Conservation (phyloP, 1,284 basidiomycete species). For the Cryptococcus deneoformans region DNA sequence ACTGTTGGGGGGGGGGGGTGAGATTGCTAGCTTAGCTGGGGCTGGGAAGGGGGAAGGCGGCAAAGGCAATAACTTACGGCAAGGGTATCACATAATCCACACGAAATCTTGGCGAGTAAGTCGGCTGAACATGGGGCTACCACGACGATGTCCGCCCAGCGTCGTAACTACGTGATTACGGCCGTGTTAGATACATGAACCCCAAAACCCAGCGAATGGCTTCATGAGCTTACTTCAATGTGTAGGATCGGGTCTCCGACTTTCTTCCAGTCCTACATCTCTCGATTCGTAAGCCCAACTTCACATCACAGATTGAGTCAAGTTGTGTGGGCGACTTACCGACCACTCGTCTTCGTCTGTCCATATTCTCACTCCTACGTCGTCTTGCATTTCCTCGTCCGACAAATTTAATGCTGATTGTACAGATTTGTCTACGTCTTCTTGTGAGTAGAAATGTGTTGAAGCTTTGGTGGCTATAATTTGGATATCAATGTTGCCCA, state of each 20-base stretch:
- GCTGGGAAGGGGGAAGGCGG: not conserved
- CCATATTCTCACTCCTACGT: constrained; percentile 67
- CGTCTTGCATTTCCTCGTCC: not conserved
- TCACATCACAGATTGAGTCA: not conserved
- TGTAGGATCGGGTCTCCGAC: constrained; percentile 93
- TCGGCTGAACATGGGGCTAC: constrained; percentile 95
- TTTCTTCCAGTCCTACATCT: constrained; percentile 54
- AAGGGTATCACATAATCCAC: constrained; percentile 87
- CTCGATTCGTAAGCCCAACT: not conserved
- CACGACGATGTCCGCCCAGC: constrained; percentile 95
- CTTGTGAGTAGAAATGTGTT: constrained; percentile 69
- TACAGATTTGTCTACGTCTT: constrained; percentile 54
- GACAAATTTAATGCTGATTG: not conserved
- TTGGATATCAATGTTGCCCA: constrained; percentile 67
- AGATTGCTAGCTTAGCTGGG: not conserved
- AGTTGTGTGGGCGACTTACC: not conserved
- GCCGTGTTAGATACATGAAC: not conserved
- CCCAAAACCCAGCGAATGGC: not conserved
- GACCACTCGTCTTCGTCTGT: constrained; percentile 88
- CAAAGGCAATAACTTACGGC: constrained; percentile 56
- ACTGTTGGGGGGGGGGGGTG: constrained; percentile 54
- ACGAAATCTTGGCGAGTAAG: constrained; percentile 86
- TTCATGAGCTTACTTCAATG: constrained; percentile 61
- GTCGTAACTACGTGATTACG: constrained; percentile 43
- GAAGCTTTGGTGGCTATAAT: constrained; percentile 78